phyloP scores from a whole-genome alignment of 805 yeast genomes.

The Suhomyces pyralidae region DNA sequence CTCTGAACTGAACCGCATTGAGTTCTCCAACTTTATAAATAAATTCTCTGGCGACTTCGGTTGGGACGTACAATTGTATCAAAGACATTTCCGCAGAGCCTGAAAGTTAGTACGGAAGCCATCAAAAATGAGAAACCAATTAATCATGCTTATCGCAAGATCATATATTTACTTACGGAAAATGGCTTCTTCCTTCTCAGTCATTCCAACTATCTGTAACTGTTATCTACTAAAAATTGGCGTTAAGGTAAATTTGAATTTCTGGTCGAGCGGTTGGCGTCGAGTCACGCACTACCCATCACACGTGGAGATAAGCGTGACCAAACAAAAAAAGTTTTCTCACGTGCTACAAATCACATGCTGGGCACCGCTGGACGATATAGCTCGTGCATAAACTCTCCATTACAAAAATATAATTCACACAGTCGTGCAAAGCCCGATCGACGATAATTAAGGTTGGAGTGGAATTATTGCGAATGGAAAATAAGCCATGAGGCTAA shows the following conservation, averaged over 20 bases:
- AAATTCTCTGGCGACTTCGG: constrained; percentile 84
- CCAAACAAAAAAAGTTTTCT: no score
- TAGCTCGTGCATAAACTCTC: no score
- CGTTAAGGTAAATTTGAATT: neutral
- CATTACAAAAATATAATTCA: no score
- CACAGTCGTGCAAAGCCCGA: neutral
- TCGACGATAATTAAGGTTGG: neutral
- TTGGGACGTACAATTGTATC: constrained; percentile 86
- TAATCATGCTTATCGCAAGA: neutral
- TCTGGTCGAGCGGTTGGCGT: neutral
- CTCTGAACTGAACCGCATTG: constrained; percentile 85
- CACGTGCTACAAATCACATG: neutral
- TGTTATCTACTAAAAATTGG: neutral
- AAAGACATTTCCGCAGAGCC: constrained; percentile 97
- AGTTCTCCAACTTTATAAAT: constrained; percentile 84
- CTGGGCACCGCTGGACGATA: no score
- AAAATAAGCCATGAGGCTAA: neutral
- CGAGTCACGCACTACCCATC: neutral
- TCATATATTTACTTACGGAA: constrained; percentile 38
- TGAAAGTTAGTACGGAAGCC: constrained; percentile 12
- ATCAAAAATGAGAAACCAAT: neutral
- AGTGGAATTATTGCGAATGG: neutral
- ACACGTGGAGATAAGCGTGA: neutral
- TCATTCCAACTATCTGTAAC: constrained; percentile 11
- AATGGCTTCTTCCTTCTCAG: constrained; percentile 43